Conservation (phyloP, 2,329 filamentous ascomycete genomes). For the Hirsutella rhossiliensis region DNA sequence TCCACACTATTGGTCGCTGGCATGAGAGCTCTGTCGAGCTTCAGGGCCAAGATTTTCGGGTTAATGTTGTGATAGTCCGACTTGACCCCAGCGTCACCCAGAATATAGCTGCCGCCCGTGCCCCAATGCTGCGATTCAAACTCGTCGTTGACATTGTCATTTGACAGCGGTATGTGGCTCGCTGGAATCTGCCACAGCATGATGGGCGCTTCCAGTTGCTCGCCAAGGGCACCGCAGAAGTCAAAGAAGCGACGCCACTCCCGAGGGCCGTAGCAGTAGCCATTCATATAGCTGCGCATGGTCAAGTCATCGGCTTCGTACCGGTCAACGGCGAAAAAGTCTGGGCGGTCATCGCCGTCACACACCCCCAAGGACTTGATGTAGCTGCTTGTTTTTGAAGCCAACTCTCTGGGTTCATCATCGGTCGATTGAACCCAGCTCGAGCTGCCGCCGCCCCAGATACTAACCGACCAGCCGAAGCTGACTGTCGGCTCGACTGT, state of each 20-base stretch:
- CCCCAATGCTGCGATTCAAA: too few relatives aligned
- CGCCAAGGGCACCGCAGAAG: neutral
- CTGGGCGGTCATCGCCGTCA: neutral
- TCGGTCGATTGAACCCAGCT: neutral
- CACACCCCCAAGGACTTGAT: neutral
- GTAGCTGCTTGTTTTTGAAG: neutral
- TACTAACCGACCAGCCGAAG: conserved; percentile 3
- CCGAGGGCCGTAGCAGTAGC: conserved; percentile 2
- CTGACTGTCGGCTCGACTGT: neutral
- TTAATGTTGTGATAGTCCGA: too few relatives aligned
- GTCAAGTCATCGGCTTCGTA: conserved; percentile 4
- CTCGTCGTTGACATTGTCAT: neutral
- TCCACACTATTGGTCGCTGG: neutral
- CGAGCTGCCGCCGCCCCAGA: conserved; percentile 1
- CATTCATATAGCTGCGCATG: neutral
- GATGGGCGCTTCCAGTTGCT: neutral
- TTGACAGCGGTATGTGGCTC: neutral
- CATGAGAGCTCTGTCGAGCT: neutral
- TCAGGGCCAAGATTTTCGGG: too few relatives aligned
- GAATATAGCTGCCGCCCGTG: too few relatives aligned
- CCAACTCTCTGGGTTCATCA: neutral
- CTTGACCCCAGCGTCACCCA: too few relatives aligned
- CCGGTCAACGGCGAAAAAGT: conserved; percentile 3
- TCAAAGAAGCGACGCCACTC: conserved; percentile 4
- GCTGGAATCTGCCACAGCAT: conserved; percentile 4